Percentiles rank a stretch among this genome's conserved stretches.
Conservation (phyloP, 139 green algal genomes). For the Astrephomene gubernaculifera region DNA sequence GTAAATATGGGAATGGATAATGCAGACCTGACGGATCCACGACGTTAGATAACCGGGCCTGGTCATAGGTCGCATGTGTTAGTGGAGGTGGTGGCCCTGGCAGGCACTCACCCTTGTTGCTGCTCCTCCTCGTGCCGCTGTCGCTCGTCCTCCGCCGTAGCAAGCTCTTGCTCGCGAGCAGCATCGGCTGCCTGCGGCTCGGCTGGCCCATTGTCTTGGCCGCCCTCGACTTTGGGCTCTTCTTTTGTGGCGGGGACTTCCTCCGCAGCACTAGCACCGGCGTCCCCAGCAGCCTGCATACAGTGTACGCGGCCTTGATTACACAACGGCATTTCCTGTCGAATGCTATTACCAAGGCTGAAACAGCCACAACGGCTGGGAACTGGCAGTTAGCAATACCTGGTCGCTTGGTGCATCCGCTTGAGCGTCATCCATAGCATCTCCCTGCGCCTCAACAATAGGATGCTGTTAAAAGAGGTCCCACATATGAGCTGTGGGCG, state of each 20-base stretch:
- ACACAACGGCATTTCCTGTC: no score
- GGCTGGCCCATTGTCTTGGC: background rate
- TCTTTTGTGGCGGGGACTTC: background rate
- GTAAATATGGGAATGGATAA: no score
- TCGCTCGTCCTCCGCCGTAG: conserved; percentile 31
- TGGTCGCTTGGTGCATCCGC: background rate
- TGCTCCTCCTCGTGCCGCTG: conserved; percentile 35
- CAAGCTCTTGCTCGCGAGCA: conserved; percentile 28
- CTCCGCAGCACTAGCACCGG: background rate
- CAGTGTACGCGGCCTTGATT: no score
- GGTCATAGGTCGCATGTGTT: no score
- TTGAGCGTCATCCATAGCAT: conserved; percentile 4
- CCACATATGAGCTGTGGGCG: no score
- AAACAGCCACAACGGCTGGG: no score
- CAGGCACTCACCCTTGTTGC: conserved; percentile 2
- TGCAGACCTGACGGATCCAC: no score
- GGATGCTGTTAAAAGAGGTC: no score
- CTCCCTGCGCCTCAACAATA: background rate
- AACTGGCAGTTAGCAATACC: background rate
- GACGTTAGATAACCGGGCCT: no score
- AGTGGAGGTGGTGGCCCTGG: no score
- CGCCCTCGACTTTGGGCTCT: background rate
- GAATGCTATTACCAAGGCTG: no score
- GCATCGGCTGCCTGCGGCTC: background rate
- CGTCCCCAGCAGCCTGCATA: background rate